Percentiles rank a stretch among this genome's conserved stretches.
Conservation (phyloP, 2,329 filamentous ascomycete species). For the Sclerotinia spermophila region DNA sequence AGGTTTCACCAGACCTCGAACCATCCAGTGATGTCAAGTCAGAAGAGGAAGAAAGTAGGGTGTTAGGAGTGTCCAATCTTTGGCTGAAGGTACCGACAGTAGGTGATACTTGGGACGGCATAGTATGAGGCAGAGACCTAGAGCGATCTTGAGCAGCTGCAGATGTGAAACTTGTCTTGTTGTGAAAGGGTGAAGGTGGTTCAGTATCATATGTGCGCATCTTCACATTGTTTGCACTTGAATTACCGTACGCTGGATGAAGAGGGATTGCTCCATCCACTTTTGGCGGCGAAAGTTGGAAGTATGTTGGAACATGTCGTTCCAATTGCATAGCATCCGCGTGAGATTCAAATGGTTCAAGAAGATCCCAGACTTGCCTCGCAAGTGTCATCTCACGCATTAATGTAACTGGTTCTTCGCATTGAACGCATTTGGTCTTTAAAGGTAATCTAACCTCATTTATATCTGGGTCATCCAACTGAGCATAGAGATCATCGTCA, state of each 20-base stretch:
- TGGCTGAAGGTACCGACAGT: constrained; percentile 13
- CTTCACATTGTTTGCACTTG: constrained; percentile 18
- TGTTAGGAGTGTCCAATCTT: constrained; percentile 22
- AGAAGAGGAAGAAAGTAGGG: constrained; percentile 24
- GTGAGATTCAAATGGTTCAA: constrained; percentile 40
- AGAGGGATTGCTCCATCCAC: constrained; percentile 26
- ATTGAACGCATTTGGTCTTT: constrained; percentile 38
- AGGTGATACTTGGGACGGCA: constrained; percentile 28
- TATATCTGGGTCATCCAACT: constrained; percentile 26
- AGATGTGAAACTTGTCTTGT: constrained; percentile 20
- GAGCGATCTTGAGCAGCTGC: constrained; percentile 19
- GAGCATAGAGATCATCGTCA: constrained; percentile 19
- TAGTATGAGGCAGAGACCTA: constrained; percentile 23
- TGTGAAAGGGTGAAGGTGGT: constrained; percentile 20
- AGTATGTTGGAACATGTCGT: constrained; percentile 39
- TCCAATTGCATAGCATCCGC: constrained; percentile 41
- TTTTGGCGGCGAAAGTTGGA: constrained; percentile 38
- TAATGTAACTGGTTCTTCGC: constrained; percentile 37
- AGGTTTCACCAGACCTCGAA: constrained; percentile 19
- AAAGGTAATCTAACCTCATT: constrained; percentile 30
- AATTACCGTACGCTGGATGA: constrained; percentile 23
- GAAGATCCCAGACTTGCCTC: constrained; percentile 39
- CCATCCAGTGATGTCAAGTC: constrained; percentile 24
- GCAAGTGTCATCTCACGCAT: constrained; percentile 40
- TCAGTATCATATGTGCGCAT: constrained; percentile 18